Evolutionary conservation across 345 rosid species (phyloP), one percentile per base, ranked within the genome.

Genomic region (Heritiera fomes): DNA sequence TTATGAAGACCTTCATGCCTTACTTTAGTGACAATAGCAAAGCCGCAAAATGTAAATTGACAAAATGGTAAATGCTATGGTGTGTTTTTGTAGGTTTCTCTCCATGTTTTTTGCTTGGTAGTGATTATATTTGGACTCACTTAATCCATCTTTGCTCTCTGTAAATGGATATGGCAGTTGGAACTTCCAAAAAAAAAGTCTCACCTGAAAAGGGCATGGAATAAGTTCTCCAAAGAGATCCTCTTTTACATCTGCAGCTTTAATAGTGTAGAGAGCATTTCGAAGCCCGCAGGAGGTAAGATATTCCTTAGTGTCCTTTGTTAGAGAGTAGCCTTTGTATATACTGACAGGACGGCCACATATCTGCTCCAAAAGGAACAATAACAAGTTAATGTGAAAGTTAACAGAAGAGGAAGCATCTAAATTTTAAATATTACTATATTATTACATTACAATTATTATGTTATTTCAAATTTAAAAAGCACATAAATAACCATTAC

Each of bases 11-110:
- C 66, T 96, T 96, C 81, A 83, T 83, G 85, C 89, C n/a, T n/a
- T n/a, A n/a, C 98, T 30, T 94, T 38, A 85, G 68, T 46, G 87
- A 84, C 77, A 79, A 80, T 60, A 84, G 93, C 80, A 84, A 80
- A 84, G 92, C 95, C 66, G 90, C 90, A 6, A 91, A 92, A 83
- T 92, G 99, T 90, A 92, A 92, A 91, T 95, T 98, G 7, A 76
- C 99, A 28, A 95, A 95, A 76, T 93, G 98, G 99, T 95, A 82
- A 84, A 79, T 28, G 50, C 18, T 47, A 32, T 32, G 82, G 34
- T 23, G 49, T 71, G 79, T 74, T 82, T 73, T 78, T 46, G 73
- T 74, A 79, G 82, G 79, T 71, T 14, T 47, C 32, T 77, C 53
- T 75, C 38, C 34, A 34, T 69, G 82, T 53, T n/a, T n/a, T n/a